Base-by-base conservation (phyloP, 257 asterid species). In the Fraxinus excelsior region DNA sequence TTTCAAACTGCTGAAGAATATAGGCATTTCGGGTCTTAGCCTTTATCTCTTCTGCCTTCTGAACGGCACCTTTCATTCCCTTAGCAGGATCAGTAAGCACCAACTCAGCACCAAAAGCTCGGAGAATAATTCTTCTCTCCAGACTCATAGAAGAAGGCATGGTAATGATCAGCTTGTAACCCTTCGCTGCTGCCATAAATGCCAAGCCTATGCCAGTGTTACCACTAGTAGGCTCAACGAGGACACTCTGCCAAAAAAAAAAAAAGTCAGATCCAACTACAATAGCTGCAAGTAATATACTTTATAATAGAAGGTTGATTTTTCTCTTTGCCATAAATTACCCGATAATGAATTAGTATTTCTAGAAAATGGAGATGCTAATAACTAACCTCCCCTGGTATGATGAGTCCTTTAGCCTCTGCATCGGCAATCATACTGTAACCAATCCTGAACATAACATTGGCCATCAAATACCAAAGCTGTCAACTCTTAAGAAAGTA, bases 131-230 rank as follows among this genome's bases (percentile, higher is more conserved):
- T 86, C 91, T 88, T 38, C 99, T 91, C 85, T 95, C 99, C 12
- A 91, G 90, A 79, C 97, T 93, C 97, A 91, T 90, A 0, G 97
- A 80, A 82, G 98, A 84, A 29, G 99, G 99, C 99, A 95, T 95
- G 46, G 93, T 88, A 53, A 93, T 91, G 83, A 95, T 88, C 77
- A 93, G 98, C 86, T 86, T 89, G 86, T 95, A 93, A 51, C 93
- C 90, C 83, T 89, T 95, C 25, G 97, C 97, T 38, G 99, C 97
- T 23, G 99, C 97, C 88, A 95, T 89, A 87, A 95, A 95, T 46
- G 99, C 98, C 91, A 95, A 83, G 6, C 97, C 99, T 44, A 95
- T 91, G 19, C 99, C 99, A 3, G 99, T 95, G 87, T 93, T 95
- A 2, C 99, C 98, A 84, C 99, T 95, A 7, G 99, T 95, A 26